phyloP scores from a whole-genome alignment of 352 stramenopile genomes.

The Pythium plurisporium region DNA sequence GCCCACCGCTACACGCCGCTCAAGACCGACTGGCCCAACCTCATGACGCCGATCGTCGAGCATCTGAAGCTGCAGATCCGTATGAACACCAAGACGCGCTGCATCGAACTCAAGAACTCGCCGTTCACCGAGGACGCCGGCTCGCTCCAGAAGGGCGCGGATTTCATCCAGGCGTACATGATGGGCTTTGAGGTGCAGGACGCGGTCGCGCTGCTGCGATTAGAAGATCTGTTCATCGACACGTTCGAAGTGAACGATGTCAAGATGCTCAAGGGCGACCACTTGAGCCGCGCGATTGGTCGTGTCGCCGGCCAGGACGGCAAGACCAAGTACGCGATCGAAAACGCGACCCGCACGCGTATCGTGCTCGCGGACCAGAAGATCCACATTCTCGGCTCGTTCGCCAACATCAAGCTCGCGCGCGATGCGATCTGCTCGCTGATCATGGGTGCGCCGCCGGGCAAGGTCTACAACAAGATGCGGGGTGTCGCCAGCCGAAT shows the following conservation, averaged over 20 bases:
- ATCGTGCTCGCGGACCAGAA: conserved; percentile 98
- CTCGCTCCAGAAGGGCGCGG: conserved; percentile 95
- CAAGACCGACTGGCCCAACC: conserved; percentile 98
- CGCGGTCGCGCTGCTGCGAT: conserved; percentile 95
- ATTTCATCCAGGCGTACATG: conserved; percentile 99
- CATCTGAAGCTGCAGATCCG: conserved; percentile 97
- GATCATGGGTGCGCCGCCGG: conserved; percentile 96
- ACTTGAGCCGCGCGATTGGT: conserved; percentile 98
- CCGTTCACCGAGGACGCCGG: conserved; percentile 91
- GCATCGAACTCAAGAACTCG: conserved; percentile 97
- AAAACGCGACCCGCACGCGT: conserved; percentile 98
- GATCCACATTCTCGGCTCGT: conserved; percentile 98
- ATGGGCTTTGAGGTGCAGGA: conserved; percentile 99
- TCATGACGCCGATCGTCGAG: conserved; percentile 98
- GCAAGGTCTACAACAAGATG: conserved; percentile 99
- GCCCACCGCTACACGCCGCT: conserved; percentile 97
- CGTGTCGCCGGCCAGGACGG: conserved; percentile 98
- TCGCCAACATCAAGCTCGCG: conserved; percentile 98
- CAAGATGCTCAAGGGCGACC: conserved; percentile 97
- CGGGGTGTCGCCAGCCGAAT: conserved; percentile 97
- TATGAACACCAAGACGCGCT: conserved; percentile 99
- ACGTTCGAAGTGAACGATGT: conserved; percentile 98
- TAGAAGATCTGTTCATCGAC: conserved; percentile 99
- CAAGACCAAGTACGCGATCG: conserved; percentile 99
- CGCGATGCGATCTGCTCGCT: conserved; percentile 86